Conservation (phyloP, 1,139 yeast genomes). For the Saccharomycopsis hybrid region DNA sequence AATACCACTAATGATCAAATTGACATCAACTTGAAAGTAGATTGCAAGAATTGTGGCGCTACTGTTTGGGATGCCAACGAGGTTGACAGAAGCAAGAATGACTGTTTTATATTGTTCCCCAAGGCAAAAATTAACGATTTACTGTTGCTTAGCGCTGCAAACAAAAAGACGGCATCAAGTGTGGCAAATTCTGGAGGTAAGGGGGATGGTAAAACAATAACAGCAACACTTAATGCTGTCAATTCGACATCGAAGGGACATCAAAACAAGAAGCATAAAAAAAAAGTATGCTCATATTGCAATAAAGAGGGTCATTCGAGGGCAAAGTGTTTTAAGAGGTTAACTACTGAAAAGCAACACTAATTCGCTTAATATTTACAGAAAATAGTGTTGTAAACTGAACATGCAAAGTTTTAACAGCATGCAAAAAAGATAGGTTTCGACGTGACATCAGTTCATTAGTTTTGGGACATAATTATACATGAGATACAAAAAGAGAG, state of each 20-base stretch:
- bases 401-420: conserved; percentile 20
- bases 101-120: conserved; percentile 27
- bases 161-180: conserved; percentile 1
- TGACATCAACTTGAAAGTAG: neutral
- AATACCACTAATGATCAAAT: conserved; percentile 21
- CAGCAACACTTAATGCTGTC: neutral
- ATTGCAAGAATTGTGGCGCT: neutral
- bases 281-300: conserved; percentile 45
- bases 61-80: conserved; percentile 19
- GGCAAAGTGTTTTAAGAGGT: conserved; percentile 47
- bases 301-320: conserved; percentile 48
- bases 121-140: conserved; percentile 21
- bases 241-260: neutral
- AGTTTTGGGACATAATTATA: conserved; percentile 56
- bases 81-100: conserved; percentile 18
- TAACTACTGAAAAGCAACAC: neutral
- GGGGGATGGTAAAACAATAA: neutral
- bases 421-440: conserved; percentile 26
- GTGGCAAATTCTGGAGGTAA: neutral
- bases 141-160: conserved; percentile 11
- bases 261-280: conserved; percentile 23
- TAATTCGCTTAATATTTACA: too few relatives aligned
- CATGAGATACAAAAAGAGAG: conserved; percentile 28
- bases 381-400: neutral
- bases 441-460: conserved; percentile 46